Base-by-base conservation (phyloP, 352 stramenopile genomes). In the Phytophthora capsici region DNA sequence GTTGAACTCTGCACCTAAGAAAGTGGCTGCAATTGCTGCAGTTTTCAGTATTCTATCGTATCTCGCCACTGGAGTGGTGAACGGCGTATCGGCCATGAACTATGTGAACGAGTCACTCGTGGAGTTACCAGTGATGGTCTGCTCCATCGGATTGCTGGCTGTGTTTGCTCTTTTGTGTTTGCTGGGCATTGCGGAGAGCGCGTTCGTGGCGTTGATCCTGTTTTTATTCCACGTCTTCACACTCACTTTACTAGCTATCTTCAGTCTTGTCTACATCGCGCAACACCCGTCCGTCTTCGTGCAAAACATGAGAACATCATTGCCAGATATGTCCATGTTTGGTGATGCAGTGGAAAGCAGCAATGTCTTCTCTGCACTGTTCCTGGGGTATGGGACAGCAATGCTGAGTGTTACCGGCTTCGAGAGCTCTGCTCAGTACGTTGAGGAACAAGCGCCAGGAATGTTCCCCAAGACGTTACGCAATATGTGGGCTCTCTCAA, bases 381-480 rank as follows among this genome's bases (percentile, higher is more conserved):
- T 90, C 53, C 86, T 95, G 26, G 88, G 88, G 25, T 89, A 81
- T 47, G 80, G 69, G 13, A 82, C 80, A 8, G 82, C 90, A 6
- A 90, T 97, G 80, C 73, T 97, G n/a, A 88, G 91, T 44, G 88
- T 97, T 36, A 93, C 81, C 13, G 91, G 91, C 13, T 97, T 97
- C 41, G 91, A 97, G 72, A 92, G 72, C 6, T 93, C 81, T 28
- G 81, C 86, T 5, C 81, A 97, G 53, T 97, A 95, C 69, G 87
- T 97, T 3, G 89, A 97, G 63, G 87, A 95, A 50, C 88, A 97
- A 65, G 68, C 71, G 7, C 67, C 78, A 2, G 86, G 89, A 6
- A 85, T 96, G 44, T 97, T 97, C 45, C 69, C 76, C 16, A 81
- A 84, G 40, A 86, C 78, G 7, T 61, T 88, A 32, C 74, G 77